Evolutionary conservation across 2,329 filamentous ascomycete genomes (phyloP), one percentile per base, ranked within the genome.

Genomic region (Rutstroemia sp.): DNA sequence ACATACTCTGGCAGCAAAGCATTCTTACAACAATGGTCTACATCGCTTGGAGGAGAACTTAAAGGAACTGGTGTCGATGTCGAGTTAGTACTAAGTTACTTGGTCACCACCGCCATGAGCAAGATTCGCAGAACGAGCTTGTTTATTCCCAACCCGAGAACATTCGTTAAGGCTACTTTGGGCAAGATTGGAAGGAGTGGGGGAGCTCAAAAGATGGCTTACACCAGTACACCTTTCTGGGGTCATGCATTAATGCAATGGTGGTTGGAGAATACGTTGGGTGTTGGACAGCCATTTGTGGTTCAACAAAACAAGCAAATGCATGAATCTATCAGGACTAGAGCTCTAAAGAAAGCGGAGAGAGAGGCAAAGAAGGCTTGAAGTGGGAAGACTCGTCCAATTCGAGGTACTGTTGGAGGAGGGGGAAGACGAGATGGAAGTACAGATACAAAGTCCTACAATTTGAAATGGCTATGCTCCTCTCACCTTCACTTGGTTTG

Each of bases 1-100:
- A 97, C 94, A 3, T 99, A 99, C 79, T 95, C 89, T 46, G 94
- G 94, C 63, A 94, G 88, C 82, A 99, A 99, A 76, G 92, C 94
- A 1, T 99, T 99, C 80, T 80, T 99, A 49, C 92, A 97, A 74
- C 87, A 95, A 69, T 99, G 94, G 94, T 96, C 88, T 63, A 87
- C 84, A 5, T 85, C 94, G 10, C 80, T 99, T 14, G 88, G 87
- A 1, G 82, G 86, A 14, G 94, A 99, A 73, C 80, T 99, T 30
- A 83, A 87, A 61, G 82, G 86, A 1, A 79, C 88, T 65, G 88
- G 89, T 57, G 84, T 99, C 42, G 86, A 90, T 61, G 91, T 96
- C n/a, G 86, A 97, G 72, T 82, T 97, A 49, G 86, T 95, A 27
- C 82, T 97, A 64, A 91, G 88, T 65, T 95, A 99, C 72, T 83